These are phyloP conservation scores for Macrolepiota albuminosa DNA, from an alignment of 768 basidiomycete species.

Conservation along the genomic window DNA sequence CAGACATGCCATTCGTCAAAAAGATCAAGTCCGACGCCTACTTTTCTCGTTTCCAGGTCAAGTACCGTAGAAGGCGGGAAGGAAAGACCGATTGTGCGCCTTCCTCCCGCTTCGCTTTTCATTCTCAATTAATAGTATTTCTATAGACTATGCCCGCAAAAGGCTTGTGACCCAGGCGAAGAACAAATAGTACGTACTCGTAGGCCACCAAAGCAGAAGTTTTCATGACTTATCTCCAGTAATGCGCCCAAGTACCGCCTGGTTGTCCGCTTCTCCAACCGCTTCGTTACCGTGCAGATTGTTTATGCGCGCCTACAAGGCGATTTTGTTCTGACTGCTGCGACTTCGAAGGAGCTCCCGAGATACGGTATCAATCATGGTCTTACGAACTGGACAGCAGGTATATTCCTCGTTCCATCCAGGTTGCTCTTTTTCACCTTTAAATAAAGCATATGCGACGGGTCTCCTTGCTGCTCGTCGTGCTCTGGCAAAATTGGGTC, in stretches of 20 bases:
- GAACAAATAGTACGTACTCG: slow-evolving; percentile 85
- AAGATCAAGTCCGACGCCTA: slow-evolving; percentile 94
- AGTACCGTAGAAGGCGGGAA: slow-evolving; percentile 95
- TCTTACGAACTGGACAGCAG: slow-evolving; percentile 98
- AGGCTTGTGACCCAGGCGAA: slow-evolving; percentile 96
- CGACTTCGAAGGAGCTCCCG: slow-evolving; percentile 88
- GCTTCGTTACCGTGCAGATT: slow-evolving; percentile 91
- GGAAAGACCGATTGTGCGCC: slow-evolving; percentile 95
- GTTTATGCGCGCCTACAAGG: slow-evolving; percentile 97
- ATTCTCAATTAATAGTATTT: slow-evolving; percentile 6
- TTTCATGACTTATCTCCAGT: slow-evolving; percentile 30
- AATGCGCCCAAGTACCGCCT: slow-evolving; percentile 98
- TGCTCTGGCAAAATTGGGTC: slow-evolving; percentile 89
- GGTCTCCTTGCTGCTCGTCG: slow-evolving; percentile 94
- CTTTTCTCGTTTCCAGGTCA: slow-evolving; percentile 98
- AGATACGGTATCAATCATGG: slow-evolving; percentile 97
- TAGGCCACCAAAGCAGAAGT: too few relatives aligned
- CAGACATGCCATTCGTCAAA: slow-evolving; percentile 94
- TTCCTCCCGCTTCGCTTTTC: slow-evolving; percentile 1
- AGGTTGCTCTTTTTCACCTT: background rate
- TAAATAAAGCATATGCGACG: slow-evolving; percentile 80
- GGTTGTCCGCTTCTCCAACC: slow-evolving; percentile 99
- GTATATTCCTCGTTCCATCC: slow-evolving; percentile 32
- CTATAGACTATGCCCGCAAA: slow-evolving; percentile 92
- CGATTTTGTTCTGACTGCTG: slow-evolving; percentile 87